Evolutionary conservation across 2,329 filamentous ascomycete species (phyloP).

Genomic region (Annulohypoxylon truncatum): DNA sequence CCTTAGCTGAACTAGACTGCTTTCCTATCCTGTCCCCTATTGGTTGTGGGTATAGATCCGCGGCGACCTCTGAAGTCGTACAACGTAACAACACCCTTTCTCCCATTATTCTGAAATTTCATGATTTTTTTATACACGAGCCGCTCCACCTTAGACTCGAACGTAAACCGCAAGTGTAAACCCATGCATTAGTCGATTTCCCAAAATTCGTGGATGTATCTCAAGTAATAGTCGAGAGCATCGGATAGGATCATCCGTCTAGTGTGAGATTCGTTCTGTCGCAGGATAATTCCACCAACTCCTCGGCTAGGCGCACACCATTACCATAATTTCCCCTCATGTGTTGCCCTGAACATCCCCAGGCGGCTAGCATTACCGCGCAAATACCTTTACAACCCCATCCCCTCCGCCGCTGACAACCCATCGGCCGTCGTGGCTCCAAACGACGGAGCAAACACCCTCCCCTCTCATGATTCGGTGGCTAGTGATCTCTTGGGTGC

Average conservation of each 20-base stretch:
- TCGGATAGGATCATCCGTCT: slow-evolving; percentile 18
- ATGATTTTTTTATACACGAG: slow-evolving; percentile 34
- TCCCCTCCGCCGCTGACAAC: slow-evolving; percentile 96
- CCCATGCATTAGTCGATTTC: slow-evolving; percentile 22
- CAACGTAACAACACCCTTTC: slow-evolving; percentile 4
- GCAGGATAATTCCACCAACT: slow-evolving; percentile 31
- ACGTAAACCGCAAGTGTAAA: slow-evolving; percentile 15
- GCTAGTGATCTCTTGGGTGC: slow-evolving; percentile 93
- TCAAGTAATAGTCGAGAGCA: slow-evolving; percentile 13
- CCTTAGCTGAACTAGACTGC: slow-evolving; percentile 8
- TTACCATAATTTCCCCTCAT: slow-evolving; percentile 13
- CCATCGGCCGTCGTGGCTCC: slow-evolving; percentile 95
- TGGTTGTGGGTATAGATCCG: slow-evolving; percentile 10
- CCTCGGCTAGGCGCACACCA: slow-evolving; percentile 21
- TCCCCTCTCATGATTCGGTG: slow-evolving; percentile 96
- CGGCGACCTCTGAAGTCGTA: slow-evolving; percentile 5
- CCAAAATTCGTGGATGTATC: slow-evolving; percentile 16
- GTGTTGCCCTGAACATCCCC: background rate
- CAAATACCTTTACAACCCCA: slow-evolving; percentile 93
- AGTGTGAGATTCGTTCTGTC: slow-evolving; percentile 18
- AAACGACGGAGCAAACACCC: slow-evolving; percentile 92
- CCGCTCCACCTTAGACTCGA: slow-evolving; percentile 17
- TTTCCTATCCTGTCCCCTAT: slow-evolving; percentile 16
- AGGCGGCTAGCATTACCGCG: slow-evolving; percentile 55
- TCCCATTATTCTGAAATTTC: slow-evolving; percentile 27